Conservation (phyloP, 2,329 filamentous ascomycete genomes). For the Amauroascus niger region DNA sequence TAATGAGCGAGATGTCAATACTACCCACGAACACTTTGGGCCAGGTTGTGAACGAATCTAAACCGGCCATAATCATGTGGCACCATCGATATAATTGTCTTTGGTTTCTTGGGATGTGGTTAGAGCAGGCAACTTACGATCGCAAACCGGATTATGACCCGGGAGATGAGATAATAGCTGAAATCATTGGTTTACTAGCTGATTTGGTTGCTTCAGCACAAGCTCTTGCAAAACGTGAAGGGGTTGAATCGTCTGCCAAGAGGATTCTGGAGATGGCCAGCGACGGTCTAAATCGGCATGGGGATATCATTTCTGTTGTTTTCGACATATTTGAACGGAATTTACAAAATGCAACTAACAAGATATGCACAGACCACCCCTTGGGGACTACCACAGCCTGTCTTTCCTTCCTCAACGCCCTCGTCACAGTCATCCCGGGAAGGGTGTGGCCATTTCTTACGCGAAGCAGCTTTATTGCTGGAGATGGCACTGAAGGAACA, state of each 20-base stretch:
- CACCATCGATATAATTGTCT: constrained; percentile 67
- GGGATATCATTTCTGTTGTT: constrained; percentile 69
- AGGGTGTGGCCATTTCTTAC: constrained; percentile 84
- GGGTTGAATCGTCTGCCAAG: constrained; percentile 32
- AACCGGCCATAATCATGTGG: constrained; percentile 65
- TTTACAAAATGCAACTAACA: constrained; percentile 41
- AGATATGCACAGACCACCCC: constrained; percentile 54
- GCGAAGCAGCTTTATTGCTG: constrained; percentile 67
- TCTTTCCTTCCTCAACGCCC: constrained; percentile 65
- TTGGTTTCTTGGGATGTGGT: constrained; percentile 64
- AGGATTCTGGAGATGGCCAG: constrained; percentile 43
- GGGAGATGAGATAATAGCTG: constrained; percentile 54
- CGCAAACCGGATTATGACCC: constrained; percentile 47
- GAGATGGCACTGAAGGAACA: constrained; percentile 64
- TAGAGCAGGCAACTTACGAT: constrained; percentile 39
- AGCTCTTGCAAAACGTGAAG: constrained; percentile 21
- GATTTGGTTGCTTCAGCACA: constrained; percentile 51
- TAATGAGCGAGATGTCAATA: constrained; percentile 30
- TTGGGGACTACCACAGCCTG: constrained; percentile 63
- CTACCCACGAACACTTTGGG: constrained; percentile 35
- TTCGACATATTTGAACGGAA: constrained; percentile 75
- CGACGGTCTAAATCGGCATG: constrained; percentile 38
- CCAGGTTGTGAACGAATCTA: constrained; percentile 65
- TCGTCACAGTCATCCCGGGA: constrained; percentile 64
- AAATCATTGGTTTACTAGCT: constrained; percentile 64